These are phyloP conservation scores for Phytopythium vexans DNA, from an alignment of 352 stramenopile genomes.

Conservation along the genomic window DNA sequence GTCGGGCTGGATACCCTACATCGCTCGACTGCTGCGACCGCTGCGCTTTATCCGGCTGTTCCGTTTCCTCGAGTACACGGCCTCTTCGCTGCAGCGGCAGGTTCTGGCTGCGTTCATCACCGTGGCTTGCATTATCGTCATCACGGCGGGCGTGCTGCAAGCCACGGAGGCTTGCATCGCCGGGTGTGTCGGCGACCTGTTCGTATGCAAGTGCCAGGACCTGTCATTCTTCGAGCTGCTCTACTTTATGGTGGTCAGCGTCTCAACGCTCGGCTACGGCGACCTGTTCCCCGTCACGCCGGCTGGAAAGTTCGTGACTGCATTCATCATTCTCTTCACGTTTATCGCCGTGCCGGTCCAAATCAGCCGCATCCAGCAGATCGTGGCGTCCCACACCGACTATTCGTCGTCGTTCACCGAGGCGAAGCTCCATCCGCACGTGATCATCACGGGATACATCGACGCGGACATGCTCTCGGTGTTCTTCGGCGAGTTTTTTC, in stretches of 20 bases:
- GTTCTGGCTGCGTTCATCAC: slow-evolving; percentile 58
- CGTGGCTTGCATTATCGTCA: slow-evolving; percentile 67
- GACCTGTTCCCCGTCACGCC: slow-evolving; percentile 69
- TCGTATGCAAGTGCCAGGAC: slow-evolving; percentile 47
- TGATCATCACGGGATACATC: slow-evolving; percentile 75
- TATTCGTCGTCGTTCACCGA: slow-evolving; percentile 77
- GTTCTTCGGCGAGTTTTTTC: slow-evolving; percentile 86
- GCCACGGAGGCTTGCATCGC: slow-evolving; percentile 54
- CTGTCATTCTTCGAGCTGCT: slow-evolving; percentile 71
- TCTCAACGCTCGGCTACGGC: slow-evolving; percentile 82
- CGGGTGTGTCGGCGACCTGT: slow-evolving; percentile 16
- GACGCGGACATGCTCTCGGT: slow-evolving; percentile 53
- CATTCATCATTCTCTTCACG: slow-evolving; percentile 80
- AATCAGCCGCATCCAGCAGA: slow-evolving; percentile 68
- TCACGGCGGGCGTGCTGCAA: slow-evolving; percentile 63
- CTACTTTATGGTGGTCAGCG: slow-evolving; percentile 85
- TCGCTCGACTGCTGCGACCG: slow-evolving; percentile 40
- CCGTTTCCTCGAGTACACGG: slow-evolving; percentile 70
- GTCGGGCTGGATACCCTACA: neutral
- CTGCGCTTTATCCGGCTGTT: slow-evolving; percentile 70
- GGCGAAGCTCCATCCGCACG: slow-evolving; percentile 67
- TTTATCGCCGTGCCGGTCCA: slow-evolving; percentile 81
- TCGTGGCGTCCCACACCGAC: slow-evolving; percentile 77
- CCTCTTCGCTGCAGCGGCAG: slow-evolving; percentile 69
- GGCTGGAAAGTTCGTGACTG: slow-evolving; percentile 70